phyloP scores from a whole-genome alignment of 2,329 filamentous ascomycete species.

The Ceratocystis albifundus region DNA sequence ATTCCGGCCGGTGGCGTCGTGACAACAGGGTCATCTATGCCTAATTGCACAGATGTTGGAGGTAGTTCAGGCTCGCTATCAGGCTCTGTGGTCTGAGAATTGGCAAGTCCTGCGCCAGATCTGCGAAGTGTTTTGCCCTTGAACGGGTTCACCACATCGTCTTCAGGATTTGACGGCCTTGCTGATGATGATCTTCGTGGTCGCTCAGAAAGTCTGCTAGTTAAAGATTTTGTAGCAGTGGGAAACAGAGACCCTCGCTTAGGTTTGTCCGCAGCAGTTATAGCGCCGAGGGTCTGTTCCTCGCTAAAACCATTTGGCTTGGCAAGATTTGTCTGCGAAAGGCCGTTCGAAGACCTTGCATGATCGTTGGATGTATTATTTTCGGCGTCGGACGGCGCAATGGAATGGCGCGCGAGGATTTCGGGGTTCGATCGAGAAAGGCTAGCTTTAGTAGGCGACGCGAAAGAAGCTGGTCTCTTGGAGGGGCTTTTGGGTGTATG shows the following conservation, averaged over 20 bases:
- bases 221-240: neutral
- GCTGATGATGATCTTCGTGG: neutral
- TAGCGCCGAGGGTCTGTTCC: neutral
- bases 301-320: neutral
- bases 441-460: slow-evolving; percentile 56
- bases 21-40: slow-evolving; percentile 41
- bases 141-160: slow-evolving; percentile 14
- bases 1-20: slow-evolving; percentile 48
- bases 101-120: slow-evolving; percentile 19
- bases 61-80: slow-evolving; percentile 46
- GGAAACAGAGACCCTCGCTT: slow-evolving; percentile 7
- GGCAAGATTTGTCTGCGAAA: neutral
- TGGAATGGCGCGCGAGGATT: slow-evolving; percentile 37
- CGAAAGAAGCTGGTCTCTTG: slow-evolving; percentile 43
- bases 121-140: slow-evolving; percentile 26
- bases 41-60: slow-evolving; percentile 41
- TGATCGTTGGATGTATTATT: neutral
- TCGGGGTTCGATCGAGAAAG: slow-evolving; percentile 50
- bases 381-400: slow-evolving; percentile 7
- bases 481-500: slow-evolving; percentile 27
- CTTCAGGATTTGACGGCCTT: slow-evolving; percentile 6
- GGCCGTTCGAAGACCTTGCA: slow-evolving; percentile 19
- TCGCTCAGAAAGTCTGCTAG: slow-evolving; percentile 14
- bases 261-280: neutral
- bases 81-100: neutral